Evolutionary conservation across 352 stramenopile species (phyloP), one percentile per base, ranked within the genome.

Genomic region (Aphanomyces stellatus): DNA sequence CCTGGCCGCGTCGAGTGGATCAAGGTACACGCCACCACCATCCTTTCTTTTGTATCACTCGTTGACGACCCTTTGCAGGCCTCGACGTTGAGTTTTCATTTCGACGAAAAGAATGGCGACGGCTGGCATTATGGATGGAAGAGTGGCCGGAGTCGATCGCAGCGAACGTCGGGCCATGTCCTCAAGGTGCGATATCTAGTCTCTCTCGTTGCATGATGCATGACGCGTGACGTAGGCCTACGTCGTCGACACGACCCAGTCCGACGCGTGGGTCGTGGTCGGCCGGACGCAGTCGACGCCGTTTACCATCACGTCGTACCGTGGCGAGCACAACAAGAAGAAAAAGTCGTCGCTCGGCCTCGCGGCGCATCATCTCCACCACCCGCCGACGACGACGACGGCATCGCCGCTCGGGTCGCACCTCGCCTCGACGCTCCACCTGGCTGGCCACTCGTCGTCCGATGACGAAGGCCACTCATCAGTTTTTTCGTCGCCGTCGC

Each of bases 101-200:
- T 76, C 62, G 62, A 74, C 27, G 72, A 78, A 43, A 75, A 77
- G 49, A 72, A 81, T 42, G 72, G 65, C 59, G 62, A 74, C 43
- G 75, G 78, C 43, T 85, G 77, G 77, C 70, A 81, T 62, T 85
- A 85, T 71, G 73, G 80, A 69, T 85, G 76, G 76, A 78, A 79
- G 25, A 85, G 76, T 64, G 77, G 77, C 35, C 80, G 74, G 24
- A 82, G 76, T 57, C 76, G 82, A 55, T 67, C 75, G 24, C 72
- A 80, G 55, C 76, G 78, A 17, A 72, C 73, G 1, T 66, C 62
- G 1, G 68, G 70, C 46, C 78, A 86, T 69, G 57, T 76, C 41
- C 76, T 86, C 33, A 73, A 75, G 30, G 60, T 67, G 57, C 4
- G 24, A 4, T 19, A 53, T 15, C 7, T 7, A 11, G 1, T 30